Evolutionary conservation across 345 rosid species (phyloP).

Genomic region (Salix arbutifolia): DNA sequence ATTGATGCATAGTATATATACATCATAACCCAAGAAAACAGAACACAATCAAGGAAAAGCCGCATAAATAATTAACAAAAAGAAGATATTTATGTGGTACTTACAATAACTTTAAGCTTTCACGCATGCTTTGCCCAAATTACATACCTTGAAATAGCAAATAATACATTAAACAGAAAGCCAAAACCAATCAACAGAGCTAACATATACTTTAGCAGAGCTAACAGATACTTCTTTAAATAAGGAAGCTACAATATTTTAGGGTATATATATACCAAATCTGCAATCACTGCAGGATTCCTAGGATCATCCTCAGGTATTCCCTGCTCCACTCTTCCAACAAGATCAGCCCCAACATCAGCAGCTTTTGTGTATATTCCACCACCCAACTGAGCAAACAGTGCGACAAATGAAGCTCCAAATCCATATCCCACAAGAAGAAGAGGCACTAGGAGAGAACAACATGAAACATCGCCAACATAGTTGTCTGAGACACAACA

Average conservation of each 20-base stretch:
- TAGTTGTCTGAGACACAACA: background rate
- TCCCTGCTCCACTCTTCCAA: slow-evolving; percentile 99
- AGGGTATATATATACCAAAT: slow-evolving; percentile 55
- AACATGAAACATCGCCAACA: slow-evolving; percentile 12
- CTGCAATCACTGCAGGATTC: slow-evolving; percentile 97
- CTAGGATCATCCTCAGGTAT: slow-evolving; percentile 99
- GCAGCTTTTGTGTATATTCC: slow-evolving; percentile 99
- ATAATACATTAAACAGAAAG: background rate
- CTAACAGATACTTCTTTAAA: background rate
- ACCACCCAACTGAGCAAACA: slow-evolving; percentile 99
- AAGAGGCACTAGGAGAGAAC: slow-evolving; percentile 76
- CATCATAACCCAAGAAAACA: background rate
- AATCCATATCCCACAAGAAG: slow-evolving; percentile 97
- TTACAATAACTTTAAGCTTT: background rate
- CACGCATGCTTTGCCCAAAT: background rate
- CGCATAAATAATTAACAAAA: background rate
- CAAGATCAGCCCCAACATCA: slow-evolving; percentile 99
- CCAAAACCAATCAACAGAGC: background rate
- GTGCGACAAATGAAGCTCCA: slow-evolving; percentile 98
- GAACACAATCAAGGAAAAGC: background rate
- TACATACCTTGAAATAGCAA: background rate
- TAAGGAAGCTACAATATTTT: background rate
- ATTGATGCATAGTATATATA: background rate
- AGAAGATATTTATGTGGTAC: background rate
- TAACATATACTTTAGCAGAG: background rate